Base-by-base conservation (phyloP, 495 filamentous ascomycete genomes). In the Clohesyomyces aquaticus region DNA sequence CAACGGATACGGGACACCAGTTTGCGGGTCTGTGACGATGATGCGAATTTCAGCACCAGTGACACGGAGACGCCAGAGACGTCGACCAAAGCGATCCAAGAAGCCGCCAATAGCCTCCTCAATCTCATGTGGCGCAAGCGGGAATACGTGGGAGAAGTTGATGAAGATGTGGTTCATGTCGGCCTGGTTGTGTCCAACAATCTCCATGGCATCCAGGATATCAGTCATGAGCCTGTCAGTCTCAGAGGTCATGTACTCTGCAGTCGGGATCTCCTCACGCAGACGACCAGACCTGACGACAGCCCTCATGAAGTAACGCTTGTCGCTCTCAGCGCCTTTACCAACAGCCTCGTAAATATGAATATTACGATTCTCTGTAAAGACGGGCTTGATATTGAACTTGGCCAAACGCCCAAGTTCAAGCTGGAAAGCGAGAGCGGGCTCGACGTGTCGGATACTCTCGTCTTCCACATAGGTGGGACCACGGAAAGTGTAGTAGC, bases 121-220 rank as follows among this genome's bases (percentile, higher is more conserved):
- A 27, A 98, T 92, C 78, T 96, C 93, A 56, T 85, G 76, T 11
- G 94, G 92, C 73, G 90, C 80, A 38, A 98, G 84, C 71, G 92
- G 91, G 86, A 98, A 98, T 52, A 97, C 90, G 11, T 88, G 88
- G 0, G 89, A 91, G 81, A 98, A 98, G 83, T 98, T 97, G 81
- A 98, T 91, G 83, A 98, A 98, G 84, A 98, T 96, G 80, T 98
- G 95, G 81, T 98, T 98, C 70, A 98, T 82, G 82, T 98, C 94
- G 48, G 94, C 96, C 82, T 96, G 93, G 83, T 96, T 98, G 83
- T 95, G 96, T 60, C 95, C 95, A 71, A 97, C 93, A 69, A 98
- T 95, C 83, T 98, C 94, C 57, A 98, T 78, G 18, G 94, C 95
- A 76, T 98, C 94, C 49, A 98, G 82, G 74, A 98, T 98, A 72